These are phyloP conservation scores for Plasmodium blacklocki DNA, from an alignment of 169 alveolate genomes.

Conservation along the genomic window DNA sequence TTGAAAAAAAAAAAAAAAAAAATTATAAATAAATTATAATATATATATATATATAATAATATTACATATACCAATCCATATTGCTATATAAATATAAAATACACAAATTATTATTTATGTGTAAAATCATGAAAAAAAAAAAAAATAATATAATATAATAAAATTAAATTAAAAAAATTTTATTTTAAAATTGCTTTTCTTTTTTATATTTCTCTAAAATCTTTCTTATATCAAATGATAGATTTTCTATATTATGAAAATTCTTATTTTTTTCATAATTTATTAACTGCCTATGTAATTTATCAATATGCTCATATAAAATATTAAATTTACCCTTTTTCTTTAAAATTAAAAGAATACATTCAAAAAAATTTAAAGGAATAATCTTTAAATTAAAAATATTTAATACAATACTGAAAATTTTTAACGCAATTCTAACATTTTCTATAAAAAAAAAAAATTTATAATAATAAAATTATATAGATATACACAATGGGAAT, in stretches of 20 bases:
- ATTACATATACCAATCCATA: too few relatives aligned
- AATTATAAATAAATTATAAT: too few relatives aligned
- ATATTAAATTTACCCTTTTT: conserved; percentile 35
- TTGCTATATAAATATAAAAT: too few relatives aligned
- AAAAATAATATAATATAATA: too few relatives aligned
- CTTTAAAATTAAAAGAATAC: conserved; percentile 53
- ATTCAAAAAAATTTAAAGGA: conserved; percentile 75
- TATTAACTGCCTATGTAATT: conserved; percentile 64
- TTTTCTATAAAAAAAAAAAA: conserved; percentile 44
- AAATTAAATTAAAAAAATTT: neutral
- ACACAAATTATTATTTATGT: too few relatives aligned
- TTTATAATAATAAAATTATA: conserved; percentile 2
- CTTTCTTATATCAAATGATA: conserved; percentile 27
- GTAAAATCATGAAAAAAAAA: too few relatives aligned
- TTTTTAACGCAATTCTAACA: conserved; percentile 49
- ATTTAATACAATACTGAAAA: conserved; percentile 41
- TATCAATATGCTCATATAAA: conserved; percentile 54
- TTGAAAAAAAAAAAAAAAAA: too few relatives aligned
- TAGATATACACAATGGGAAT: neutral
- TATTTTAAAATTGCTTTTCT: conserved; percentile 40
- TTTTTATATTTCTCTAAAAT: conserved; percentile 25
- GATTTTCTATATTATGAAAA: conserved; percentile 27
- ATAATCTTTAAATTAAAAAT: conserved; percentile 32
- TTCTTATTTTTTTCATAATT: conserved; percentile 65
- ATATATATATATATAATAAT: too few relatives aligned